Evolutionary conservation across 108 stramenopile genomes (phyloP).

Genomic region (Schizochytrium sp.): DNA sequence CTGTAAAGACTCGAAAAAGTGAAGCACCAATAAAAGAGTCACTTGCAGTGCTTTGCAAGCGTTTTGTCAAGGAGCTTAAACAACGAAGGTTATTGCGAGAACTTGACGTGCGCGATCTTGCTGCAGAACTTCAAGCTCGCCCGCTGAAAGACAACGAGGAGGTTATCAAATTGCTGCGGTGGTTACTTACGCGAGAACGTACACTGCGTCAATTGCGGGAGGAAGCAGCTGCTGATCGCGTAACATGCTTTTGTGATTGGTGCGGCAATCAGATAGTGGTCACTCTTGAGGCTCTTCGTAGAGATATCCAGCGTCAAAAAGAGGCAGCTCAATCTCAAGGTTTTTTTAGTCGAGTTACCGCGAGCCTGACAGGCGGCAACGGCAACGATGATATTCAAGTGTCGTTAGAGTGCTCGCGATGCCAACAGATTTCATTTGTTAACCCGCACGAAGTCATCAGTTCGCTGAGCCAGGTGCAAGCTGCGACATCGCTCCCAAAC

Average conservation of each 20-base stretch:
- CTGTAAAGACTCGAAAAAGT: background rate
- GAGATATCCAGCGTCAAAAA: background rate
- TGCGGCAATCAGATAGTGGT: conserved; percentile 15
- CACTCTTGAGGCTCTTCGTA: background rate
- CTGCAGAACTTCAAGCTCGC: background rate
- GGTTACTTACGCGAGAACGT: background rate
- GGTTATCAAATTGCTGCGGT: conserved; percentile 4
- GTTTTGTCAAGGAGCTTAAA: conserved; percentile 19
- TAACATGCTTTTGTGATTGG: conserved; percentile 25
- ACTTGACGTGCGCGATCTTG: conserved; percentile 46
- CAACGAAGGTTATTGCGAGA: background rate
- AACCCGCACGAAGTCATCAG: background rate
- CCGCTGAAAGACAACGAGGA: background rate
- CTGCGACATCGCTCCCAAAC: background rate
- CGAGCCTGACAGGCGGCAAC: background rate
- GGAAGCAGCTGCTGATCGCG: background rate
- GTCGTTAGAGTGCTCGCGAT: conserved; percentile 20
- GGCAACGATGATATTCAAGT: background rate
- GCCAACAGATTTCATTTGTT: conserved; percentile 10
- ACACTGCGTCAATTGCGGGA: conserved; percentile 56
- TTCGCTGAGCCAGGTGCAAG: background rate
- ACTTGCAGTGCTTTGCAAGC: background rate
- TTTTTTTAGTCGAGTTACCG: background rate
- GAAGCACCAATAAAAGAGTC: conserved; percentile 38
- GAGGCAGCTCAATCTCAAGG: conserved; percentile 11